Evolutionary conservation across 768 basidiomycete genomes (phyloP).

Genomic region (Rhizopogon rudus): DNA sequence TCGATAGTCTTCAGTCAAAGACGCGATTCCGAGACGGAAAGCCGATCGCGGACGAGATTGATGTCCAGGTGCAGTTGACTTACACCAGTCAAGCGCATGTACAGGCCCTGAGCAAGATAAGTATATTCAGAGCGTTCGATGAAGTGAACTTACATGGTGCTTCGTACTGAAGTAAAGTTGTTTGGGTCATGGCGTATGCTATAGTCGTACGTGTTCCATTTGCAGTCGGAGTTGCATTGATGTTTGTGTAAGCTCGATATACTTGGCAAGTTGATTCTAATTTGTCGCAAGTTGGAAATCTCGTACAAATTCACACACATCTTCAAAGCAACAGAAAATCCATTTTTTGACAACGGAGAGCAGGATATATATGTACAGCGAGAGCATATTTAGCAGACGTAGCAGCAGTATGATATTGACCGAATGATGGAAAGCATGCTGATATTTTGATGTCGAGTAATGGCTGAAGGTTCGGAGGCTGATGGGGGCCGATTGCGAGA

Average conservation of each 20-base stretch:
- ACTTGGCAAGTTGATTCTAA: not conserved
- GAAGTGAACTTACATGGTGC: slow-evolving; percentile 63
- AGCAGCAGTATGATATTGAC: slow-evolving; percentile 16
- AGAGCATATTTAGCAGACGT: slow-evolving; percentile 20
- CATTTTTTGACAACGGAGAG: slow-evolving; percentile 15
- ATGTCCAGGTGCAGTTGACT: slow-evolving; percentile 69
- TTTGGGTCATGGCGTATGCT: slow-evolving; percentile 52
- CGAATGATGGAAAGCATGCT: slow-evolving; percentile 12
- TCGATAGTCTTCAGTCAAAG: slow-evolving; percentile 79
- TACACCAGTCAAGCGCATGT: slow-evolving; percentile 86
- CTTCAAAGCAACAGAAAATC: slow-evolving; percentile 6
- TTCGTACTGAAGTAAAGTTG: slow-evolving; percentile 75
- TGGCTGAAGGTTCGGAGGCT: slow-evolving; percentile 16
- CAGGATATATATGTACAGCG: slow-evolving; percentile 26
- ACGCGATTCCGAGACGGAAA: slow-evolving; percentile 82
- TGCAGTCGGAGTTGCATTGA: slow-evolving; percentile 12
- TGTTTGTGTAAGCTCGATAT: not conserved
- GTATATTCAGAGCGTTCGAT: slow-evolving; percentile 2
- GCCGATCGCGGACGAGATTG: slow-evolving; percentile 68
- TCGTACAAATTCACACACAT: not conserved
- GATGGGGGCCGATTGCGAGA: slow-evolving; percentile 10
- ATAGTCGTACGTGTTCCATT: slow-evolving; percentile 9
- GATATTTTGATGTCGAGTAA: slow-evolving; percentile 12
- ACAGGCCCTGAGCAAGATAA: slow-evolving; percentile 63
- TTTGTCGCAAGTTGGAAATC: not conserved